Evolutionary conservation across 257 asterid species (phyloP), one percentile per base, ranked within the genome.

Genomic region (Henckelia pumila): DNA sequence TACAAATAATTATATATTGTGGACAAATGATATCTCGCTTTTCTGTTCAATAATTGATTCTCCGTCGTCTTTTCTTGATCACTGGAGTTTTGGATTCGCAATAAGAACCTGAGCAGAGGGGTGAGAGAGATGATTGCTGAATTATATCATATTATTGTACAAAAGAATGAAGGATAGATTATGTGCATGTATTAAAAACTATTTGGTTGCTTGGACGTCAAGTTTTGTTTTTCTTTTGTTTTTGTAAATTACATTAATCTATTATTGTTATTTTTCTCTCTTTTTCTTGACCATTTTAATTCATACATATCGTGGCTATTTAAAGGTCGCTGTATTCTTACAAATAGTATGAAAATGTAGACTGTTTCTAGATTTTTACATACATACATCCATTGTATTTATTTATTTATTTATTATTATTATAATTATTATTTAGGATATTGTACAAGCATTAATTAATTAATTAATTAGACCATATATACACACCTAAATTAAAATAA

Each of bases 151-250:
- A 78, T 1, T 14, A 47, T 16, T 47, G 77, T 65, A 59, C 59
- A 71, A 61, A 40, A 23, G 21, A 59, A 70, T 6, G 8, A 61
- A 56, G 71, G 80, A 74, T 70, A 72, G 65, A 28, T 63, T 14
- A 52, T 61, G 60, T 50, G 30, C 56, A 63, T 71, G 75, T 75
- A 56, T 66, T 64, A 61, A 63, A 78, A 57, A 71, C 14, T 66
- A 40, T 33, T 35, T 49, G 87, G 85, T 92, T 86, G 95, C 98
- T 92, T 92, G 96, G 88, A 84, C 85, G 89, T 80, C 85, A 89
- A 86, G 98, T 79, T 80, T 82, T 81, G 78, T 61, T 77, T 81
- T 84, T 75, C 63, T 79, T 64, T 47, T 57, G 73, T 74, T 79
- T 64, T 47, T 57, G 73, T 74, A 76, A 77, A 13, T 14, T 26